phyloP scores from a whole-genome alignment of 306 rosid species.

The Citrullus colocynthis region DNA sequence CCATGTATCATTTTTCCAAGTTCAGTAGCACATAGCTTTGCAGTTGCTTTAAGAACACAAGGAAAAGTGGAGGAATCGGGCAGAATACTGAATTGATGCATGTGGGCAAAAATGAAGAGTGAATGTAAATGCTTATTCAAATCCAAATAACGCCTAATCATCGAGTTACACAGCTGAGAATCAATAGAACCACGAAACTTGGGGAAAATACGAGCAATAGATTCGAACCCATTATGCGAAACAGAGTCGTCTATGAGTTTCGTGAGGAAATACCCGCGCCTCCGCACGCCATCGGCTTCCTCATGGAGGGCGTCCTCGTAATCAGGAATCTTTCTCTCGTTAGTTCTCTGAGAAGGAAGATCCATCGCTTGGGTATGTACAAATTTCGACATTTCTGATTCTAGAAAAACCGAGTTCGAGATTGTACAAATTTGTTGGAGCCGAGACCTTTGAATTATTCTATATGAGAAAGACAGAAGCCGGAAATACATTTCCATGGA shows the following conservation, averaged over 20 bases:
- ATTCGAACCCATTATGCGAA: conserved; percentile 5
- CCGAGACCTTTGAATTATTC: not conserved
- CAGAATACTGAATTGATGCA: conserved; percentile 1
- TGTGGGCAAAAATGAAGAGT: not conserved
- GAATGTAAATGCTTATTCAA: not conserved
- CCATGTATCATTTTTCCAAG: conserved; percentile 12
- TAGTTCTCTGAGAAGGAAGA: not conserved
- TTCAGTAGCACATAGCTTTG: not conserved
- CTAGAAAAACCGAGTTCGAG: not conserved
- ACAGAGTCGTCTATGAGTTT: conserved; percentile 5
- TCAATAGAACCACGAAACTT: not conserved
- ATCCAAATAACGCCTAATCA: conserved; percentile 1
- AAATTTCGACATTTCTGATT: not conserved
- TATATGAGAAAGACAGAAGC: conserved; percentile 4
- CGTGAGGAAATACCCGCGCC: not conserved
- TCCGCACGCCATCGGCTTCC: not conserved
- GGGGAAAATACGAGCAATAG: conserved; percentile 1
- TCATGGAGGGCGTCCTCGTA: not conserved
- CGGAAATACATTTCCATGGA: not conserved
- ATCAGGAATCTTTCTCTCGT: not conserved
- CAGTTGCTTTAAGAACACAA: conserved; percentile 4
- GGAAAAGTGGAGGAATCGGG: conserved; percentile 10
- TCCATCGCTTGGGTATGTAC: not conserved
- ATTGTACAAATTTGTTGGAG: not conserved
- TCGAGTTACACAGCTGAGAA: not conserved